A percentile compares a stretch with the other conserved stretches of the same genome.
phyloP scores from a whole-genome alignment of 768 basidiomycete genomes.

The Lepiota brunneoincarnata region DNA sequence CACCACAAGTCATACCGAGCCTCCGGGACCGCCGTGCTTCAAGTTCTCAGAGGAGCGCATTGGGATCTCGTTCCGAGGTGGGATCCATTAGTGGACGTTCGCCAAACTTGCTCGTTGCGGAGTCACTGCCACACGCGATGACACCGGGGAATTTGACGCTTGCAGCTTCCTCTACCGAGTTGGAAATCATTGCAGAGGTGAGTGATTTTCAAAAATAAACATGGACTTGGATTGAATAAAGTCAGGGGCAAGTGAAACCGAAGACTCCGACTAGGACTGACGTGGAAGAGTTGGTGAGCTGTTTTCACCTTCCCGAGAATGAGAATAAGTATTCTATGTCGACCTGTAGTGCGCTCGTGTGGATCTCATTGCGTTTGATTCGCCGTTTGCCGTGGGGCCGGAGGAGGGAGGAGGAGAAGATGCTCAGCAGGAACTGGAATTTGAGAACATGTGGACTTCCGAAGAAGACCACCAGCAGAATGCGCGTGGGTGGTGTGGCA shows the following conservation, averaged over 20 bases:
- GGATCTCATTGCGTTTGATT: constrained; percentile 76
- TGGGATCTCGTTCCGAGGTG: constrained; percentile 33
- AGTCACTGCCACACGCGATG: constrained; percentile 25
- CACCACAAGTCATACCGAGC: constrained; percentile 51
- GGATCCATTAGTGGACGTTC: constrained; percentile 14
- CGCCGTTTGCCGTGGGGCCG: constrained; percentile 59
- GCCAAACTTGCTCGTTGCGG: neutral
- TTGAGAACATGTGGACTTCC: constrained; percentile 57
- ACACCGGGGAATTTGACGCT: constrained; percentile 47
- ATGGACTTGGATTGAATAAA: neutral
- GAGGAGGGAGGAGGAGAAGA: constrained; percentile 17
- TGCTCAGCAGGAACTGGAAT: constrained; percentile 31
- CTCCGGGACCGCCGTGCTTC: constrained; percentile 31
- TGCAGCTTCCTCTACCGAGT: constrained; percentile 22
- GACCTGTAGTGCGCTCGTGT: constrained; percentile 26
- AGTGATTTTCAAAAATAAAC: constrained; percentile 2
- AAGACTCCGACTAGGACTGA: neutral
- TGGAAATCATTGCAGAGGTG: constrained; percentile 25
- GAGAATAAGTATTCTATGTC: constrained; percentile 1
- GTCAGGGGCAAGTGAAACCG: neutral
- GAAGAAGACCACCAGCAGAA: constrained; percentile 35
- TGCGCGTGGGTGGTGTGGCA: constrained; percentile 70
- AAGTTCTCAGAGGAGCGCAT: constrained; percentile 22
- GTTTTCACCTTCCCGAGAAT: neutral
- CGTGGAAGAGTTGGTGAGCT: constrained; percentile 19